Evolutionary conservation across 2,329 filamentous ascomycete genomes (phyloP).

Genomic region (Fusarium equiseti): DNA sequence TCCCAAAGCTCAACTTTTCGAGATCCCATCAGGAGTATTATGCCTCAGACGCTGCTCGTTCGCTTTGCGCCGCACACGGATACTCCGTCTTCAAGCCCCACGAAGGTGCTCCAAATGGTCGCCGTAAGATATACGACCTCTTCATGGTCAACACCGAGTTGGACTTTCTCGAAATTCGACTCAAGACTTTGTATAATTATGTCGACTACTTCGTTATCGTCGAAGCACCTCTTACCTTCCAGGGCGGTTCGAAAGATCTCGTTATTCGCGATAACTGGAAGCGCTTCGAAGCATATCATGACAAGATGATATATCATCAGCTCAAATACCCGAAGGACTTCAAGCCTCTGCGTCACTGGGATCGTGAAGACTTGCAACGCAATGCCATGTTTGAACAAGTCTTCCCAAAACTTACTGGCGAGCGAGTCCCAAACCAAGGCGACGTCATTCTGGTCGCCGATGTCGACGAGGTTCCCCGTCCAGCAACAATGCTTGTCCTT

Average conservation of each 20-base stretch:
- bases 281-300: conserved; percentile 63
- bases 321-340: conserved; percentile 60
- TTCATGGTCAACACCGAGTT: conserved; percentile 73
- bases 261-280: conserved; percentile 64
- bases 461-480: conserved; percentile 70
- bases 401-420: conserved; percentile 60
- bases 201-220: conserved; percentile 76
- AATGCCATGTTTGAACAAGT: conserved; percentile 70
- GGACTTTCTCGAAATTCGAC: conserved; percentile 74
- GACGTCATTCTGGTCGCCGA: conserved; percentile 72
- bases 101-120: conserved; percentile 32
- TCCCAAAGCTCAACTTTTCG: conserved; percentile 47
- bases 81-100: conserved; percentile 49
- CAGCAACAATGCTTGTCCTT: conserved; percentile 61
- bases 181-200: conserved; percentile 67
- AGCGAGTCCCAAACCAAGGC: conserved; percentile 57
- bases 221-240: conserved; percentile 70
- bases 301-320: conserved; percentile 72
- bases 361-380: conserved; percentile 65
- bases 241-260: conserved; percentile 66
- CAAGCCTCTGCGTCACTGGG: conserved; percentile 58
- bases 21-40: conserved; percentile 46
- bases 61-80: conserved; percentile 51
- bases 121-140: conserved; percentile 62
- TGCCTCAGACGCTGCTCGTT: conserved; percentile 45